These are phyloP conservation scores for Terfezia claveryi DNA, from an alignment of 495 filamentous ascomycete species.

Conservation along the genomic window DNA sequence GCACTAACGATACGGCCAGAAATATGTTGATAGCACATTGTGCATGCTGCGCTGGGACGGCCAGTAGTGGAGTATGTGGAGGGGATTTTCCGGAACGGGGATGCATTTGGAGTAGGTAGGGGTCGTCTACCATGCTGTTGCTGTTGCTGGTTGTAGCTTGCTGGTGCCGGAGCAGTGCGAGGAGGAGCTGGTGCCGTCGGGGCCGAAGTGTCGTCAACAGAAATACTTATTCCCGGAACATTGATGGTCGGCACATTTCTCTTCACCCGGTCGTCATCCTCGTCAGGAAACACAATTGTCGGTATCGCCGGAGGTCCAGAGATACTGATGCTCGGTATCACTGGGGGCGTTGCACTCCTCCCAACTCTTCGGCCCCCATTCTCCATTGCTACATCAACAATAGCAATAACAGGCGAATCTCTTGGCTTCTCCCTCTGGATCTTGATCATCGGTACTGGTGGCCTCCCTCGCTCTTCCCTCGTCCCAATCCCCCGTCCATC, in stretches of 20 bases:
- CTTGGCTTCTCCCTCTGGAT: constrained; percentile 6
- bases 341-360: neutral
- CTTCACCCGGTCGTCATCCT: constrained; percentile 1
- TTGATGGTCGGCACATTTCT: constrained; percentile 21
- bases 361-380: neutral
- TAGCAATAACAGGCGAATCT: neutral
- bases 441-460: constrained; percentile 18
- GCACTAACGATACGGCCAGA: constrained; percentile 78
- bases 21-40: constrained; percentile 63
- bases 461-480: neutral
- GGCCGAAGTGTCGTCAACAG: constrained; percentile 6
- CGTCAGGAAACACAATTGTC: constrained; percentile 32
- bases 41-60: constrained; percentile 49
- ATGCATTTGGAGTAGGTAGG: constrained; percentile 13
- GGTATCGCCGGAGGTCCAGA: constrained; percentile 22
- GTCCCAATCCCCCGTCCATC: constrained; percentile 8
- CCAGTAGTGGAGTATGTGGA: constrained; percentile 27
- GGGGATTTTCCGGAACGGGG: constrained; percentile 22
- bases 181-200: constrained; percentile 10
- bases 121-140: constrained; percentile 7
- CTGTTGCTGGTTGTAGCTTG: neutral
- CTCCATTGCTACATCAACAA: neutral
- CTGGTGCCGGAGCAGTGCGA: constrained; percentile 13
- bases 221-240: constrained; percentile 6
- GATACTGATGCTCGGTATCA: constrained; percentile 11